Evolutionary conservation across 169 alveolate species (phyloP), one percentile per base, ranked within the genome.

Genomic region (Cryptosporidium xiaoi): DNA sequence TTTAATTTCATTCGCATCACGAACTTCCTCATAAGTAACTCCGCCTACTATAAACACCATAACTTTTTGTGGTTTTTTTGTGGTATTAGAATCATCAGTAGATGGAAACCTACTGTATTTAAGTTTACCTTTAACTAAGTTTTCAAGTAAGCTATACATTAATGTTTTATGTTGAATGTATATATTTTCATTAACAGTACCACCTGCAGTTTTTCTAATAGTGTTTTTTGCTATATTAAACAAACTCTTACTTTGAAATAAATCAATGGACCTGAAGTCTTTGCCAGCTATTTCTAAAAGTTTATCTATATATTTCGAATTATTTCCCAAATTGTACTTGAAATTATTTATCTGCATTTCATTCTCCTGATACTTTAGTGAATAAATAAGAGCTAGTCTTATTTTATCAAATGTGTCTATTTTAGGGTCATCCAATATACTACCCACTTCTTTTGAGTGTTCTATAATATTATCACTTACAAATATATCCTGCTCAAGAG

Each of bases 31-130:
- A 84, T 90, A 97, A 2, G 99, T 96, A 20, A 94, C 93, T 4
- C 99, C 99, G 6, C 99, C 99, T 36, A 96, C 95, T 29, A 94
- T 90, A 77, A 96, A 97, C 20, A 96, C 92, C 69, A 96, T 93
- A 29, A 95, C 83, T 66, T 93, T 93, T 48, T 87, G 58, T 2
- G 95, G 92, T 66, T 90, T 90, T 55, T 93, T 95, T 82, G 85
- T 91, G 20, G 90, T 64, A 66, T 90, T 90, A 65, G 83, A 90
- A 27, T 71, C 82, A 62, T 82, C 84, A 2, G 96, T 93, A 31
- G 93, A 82, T 12, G 97, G 94, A 65, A 93, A 95, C 53, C 94
- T 96, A 20, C 69, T 71, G 51, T 83, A 94, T 55, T 92, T 93
- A 27, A 94, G 71, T 83, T 92, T 94, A 2, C 97, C 97, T 90